Percentiles rank a stretch among this genome's conserved stretches.
Conservation (phyloP, 2,329 filamentous ascomycete species). For the Madurella mycetomatis region DNA sequence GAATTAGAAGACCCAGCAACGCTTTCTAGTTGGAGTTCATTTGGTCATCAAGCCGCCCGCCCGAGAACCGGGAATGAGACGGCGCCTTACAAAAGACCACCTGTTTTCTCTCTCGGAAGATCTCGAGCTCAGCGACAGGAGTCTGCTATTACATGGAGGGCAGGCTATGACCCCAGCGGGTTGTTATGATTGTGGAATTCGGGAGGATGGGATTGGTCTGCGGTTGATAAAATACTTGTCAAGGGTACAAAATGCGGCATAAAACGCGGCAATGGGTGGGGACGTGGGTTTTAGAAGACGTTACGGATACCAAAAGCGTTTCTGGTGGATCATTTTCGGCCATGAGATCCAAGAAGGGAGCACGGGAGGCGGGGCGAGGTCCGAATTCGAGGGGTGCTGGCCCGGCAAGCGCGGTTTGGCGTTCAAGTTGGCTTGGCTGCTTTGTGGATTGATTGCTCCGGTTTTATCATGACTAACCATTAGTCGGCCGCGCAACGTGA, state of each 20-base stretch:
- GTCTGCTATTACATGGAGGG: no score
- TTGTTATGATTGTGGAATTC: neutral
- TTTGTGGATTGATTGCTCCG: neutral
- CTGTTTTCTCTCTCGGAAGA: no score
- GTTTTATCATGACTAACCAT: neutral
- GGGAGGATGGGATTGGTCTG: slow-evolving; percentile 1
- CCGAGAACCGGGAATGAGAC: no score
- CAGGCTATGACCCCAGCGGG: no score
- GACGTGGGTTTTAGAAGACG: neutral
- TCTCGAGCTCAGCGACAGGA: no score
- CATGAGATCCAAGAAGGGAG: neutral
- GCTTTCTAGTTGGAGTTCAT: no score
- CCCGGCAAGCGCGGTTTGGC: neutral
- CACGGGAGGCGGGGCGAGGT: neutral
- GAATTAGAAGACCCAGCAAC: no score
- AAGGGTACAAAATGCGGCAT: neutral
- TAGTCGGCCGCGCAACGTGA: neutral
- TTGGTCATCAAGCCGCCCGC: no score
- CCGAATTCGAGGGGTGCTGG: neutral
- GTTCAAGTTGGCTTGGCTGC: neutral
- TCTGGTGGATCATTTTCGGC: neutral
- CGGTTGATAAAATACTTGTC: slow-evolving; percentile 6
- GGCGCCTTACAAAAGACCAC: no score
- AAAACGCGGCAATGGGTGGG: neutral
- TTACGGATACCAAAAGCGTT: neutral